Base-by-base conservation (phyloP, 108 stramenopile genomes). In the Thalassiosira profunda region DNA sequence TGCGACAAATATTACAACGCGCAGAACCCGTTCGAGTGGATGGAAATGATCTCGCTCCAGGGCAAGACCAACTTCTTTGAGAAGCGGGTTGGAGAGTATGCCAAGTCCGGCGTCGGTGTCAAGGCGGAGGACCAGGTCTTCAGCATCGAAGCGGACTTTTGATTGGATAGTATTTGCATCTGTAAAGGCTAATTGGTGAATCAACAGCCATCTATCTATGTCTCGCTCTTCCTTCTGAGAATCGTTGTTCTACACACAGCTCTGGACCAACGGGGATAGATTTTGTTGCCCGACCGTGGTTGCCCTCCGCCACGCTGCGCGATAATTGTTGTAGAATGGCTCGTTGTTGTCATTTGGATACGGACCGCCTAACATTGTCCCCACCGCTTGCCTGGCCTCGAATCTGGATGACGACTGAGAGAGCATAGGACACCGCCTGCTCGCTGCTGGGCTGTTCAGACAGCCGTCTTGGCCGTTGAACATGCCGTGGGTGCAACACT, bases 11-110 rank as follows among this genome's bases (percentile, higher is more conserved):
- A 84, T 52, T 99, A 98, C 87, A 79, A 82, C 36, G 72, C 89
- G 21, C 38, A 46, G 44, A 99, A 99, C 67, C 99, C 99, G 6
- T 99, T 99, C 68, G 98, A 99, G 48, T 89, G 82, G 83, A 99
- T 99, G 99, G 98, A 99, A 35, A 92, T 98, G 86, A 99, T 99
- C 55, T 94, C 92, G 2, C 87, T 99, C 15, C 97, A 99, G 72
- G 98, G 98, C 23, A 98, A 98, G 85, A 98, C 51, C 7, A 52
- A 52, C 51, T 52, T 52, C 33, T 52, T 52, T 52, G 51, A 52
- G 17, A 52, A 52, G 87, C 79, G 98, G 37, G 98, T 98, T 1
- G 96, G 97, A 47, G 98, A 98, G 73, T 98, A 98, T 74, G 72
- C 95, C 72, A 97, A 97, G 78, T 79, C 85, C 49, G 96, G 96